Evolutionary conservation across 805 yeast species (phyloP).

Genomic region (Spathaspora arborariae): DNA sequence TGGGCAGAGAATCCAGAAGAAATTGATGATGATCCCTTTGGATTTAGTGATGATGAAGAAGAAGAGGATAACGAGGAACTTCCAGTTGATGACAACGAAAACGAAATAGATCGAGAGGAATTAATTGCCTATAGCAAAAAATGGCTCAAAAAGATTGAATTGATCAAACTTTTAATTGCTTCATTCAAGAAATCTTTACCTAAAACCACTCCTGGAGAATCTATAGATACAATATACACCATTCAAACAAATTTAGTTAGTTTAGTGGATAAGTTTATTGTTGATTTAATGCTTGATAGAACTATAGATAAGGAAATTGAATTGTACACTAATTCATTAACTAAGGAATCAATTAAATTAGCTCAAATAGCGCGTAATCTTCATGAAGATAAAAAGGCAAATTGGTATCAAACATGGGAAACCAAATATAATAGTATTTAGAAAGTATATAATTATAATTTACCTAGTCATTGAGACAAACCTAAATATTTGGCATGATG

Average conservation of each 20-base stretch:
- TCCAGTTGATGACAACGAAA: constrained; percentile 12
- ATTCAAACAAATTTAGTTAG: constrained; percentile 42
- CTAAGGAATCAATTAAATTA: constrained; percentile 23
- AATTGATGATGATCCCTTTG: constrained; percentile 50
- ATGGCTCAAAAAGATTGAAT: constrained; percentile 52
- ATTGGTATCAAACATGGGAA: constrained; percentile 57
- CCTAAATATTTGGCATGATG: constrained; percentile 76
- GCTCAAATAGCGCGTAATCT: constrained; percentile 40
- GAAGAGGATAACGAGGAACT: constrained; percentile 22
- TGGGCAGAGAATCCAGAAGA: constrained; percentile 63
- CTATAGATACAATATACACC: constrained; percentile 45
- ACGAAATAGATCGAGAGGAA: constrained; percentile 16
- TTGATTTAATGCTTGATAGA: constrained; percentile 49
- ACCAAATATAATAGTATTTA: constrained; percentile 31
- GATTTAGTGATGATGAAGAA: constrained; percentile 34
- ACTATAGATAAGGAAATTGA: constrained; percentile 35
- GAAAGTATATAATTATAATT: not conserved
- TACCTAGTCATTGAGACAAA: constrained; percentile 11
- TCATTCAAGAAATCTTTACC: constrained; percentile 61
- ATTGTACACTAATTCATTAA: constrained; percentile 19
- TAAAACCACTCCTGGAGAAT: constrained; percentile 33
- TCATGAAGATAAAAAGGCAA: constrained; percentile 53
- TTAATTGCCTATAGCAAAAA: constrained; percentile 38
- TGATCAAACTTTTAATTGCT: constrained; percentile 55
- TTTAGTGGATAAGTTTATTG: constrained; percentile 55